These are phyloP conservation scores for Nasturtium officinale DNA, from an alignment of 345 rosid species.

Conservation along the genomic window DNA sequence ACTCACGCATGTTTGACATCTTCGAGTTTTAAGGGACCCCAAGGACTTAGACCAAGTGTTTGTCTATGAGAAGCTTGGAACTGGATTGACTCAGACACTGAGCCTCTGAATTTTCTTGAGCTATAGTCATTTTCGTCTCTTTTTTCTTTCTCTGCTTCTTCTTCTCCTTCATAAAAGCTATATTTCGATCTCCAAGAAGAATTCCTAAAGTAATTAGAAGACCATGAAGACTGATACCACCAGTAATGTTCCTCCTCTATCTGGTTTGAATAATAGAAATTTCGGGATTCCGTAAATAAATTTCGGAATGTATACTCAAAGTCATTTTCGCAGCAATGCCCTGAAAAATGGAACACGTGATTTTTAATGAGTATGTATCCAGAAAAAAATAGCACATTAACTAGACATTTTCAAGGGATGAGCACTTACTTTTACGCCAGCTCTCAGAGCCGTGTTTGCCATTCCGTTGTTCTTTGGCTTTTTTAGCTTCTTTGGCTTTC, in stretches of 20 bases:
- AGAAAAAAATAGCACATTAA: neutral
- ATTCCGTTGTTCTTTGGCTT: conserved; percentile 27
- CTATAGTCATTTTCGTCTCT: conserved; percentile 21
- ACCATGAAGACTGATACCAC: conserved; percentile 37
- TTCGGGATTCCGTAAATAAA: conserved; percentile 52
- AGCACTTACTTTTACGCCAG: conserved; percentile 55
- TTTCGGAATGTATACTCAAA: conserved; percentile 54
- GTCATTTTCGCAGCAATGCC: conserved; percentile 54
- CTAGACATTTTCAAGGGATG: conserved; percentile 1
- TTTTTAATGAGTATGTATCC: neutral
- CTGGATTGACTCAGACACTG: conserved; percentile 38
- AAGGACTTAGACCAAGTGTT: conserved; percentile 71
- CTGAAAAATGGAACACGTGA: conserved; percentile 42
- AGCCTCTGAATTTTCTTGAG: conserved; percentile 22
- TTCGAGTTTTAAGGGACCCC: conserved; percentile 67
- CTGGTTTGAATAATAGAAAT: conserved; percentile 49
- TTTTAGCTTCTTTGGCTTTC: conserved; percentile 6
- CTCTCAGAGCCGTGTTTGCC: conserved; percentile 38
- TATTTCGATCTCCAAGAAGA: conserved; percentile 49
- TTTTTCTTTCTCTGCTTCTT: neutral
- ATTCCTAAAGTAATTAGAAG: conserved; percentile 45
- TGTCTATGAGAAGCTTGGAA: conserved; percentile 56
- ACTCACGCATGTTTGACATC: conserved; percentile 82
- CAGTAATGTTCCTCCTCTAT: conserved; percentile 52
- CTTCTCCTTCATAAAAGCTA: conserved; percentile 41